Percentiles rank a stretch among this genome's conserved stretches.
These are phyloP conservation scores for Prunus salicina DNA, from an alignment of 306 rosid species.

Conservation along the genomic window DNA sequence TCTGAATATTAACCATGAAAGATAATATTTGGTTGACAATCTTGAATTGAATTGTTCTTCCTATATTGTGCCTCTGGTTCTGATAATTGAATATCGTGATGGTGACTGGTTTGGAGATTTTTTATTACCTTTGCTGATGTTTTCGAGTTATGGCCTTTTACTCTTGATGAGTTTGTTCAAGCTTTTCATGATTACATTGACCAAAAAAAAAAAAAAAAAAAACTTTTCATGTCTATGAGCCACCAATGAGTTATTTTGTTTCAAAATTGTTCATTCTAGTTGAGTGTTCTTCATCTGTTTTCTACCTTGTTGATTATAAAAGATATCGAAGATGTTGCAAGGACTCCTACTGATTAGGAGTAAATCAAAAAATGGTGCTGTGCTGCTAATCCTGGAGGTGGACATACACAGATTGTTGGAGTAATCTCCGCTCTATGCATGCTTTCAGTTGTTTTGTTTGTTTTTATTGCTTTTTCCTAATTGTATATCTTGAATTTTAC, in stretches of 20 bases:
- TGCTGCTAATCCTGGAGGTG: slow-evolving; percentile 87
- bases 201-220: too few species aligned
- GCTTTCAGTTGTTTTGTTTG: not conserved
- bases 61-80: slow-evolving; percentile 11
- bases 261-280: slow-evolving; percentile 19
- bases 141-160: slow-evolving; percentile 94
- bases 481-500: slow-evolving; percentile 14
- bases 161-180: slow-evolving; percentile 92
- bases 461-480: not conserved
- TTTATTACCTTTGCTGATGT: slow-evolving; percentile 89
- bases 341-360: slow-evolving; percentile 83
- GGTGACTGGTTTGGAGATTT: slow-evolving; percentile 89
- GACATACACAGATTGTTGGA: slow-evolving; percentile 97
- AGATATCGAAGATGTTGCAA: slow-evolving; percentile 98
- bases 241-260: slow-evolving; percentile 18
- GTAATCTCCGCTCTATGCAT: slow-evolving; percentile 38
- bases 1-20: not conserved
- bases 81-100: slow-evolving; percentile 17
- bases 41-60: not conserved
- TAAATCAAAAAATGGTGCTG: slow-evolving; percentile 74
- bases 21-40: not conserved
- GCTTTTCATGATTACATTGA: slow-evolving; percentile 70
- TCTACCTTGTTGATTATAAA: slow-evolving; percentile 58
- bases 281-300: slow-evolving; percentile 10
- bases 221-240: slow-evolving; percentile 87